A percentile compares a stretch with the other conserved stretches of the same genome.
Evolutionary conservation across 768 basidiomycete genomes (phyloP).

Genomic region (Candolleomyces efflorescens): DNA sequence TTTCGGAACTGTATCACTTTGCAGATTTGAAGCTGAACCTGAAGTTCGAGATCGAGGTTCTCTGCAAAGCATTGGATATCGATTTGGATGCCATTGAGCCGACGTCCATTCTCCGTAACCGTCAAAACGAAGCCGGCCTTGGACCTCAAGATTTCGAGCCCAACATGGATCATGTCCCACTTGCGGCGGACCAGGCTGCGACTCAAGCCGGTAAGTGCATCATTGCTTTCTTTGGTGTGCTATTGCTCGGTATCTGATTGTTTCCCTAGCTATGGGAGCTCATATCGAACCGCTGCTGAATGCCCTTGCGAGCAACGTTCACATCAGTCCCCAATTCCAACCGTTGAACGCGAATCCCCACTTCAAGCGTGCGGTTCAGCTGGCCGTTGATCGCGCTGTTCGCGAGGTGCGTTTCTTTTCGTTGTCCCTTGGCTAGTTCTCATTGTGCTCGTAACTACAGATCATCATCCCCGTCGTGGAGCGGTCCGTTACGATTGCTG

Average conservation of each 20-base stretch:
- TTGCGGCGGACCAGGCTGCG: constrained; percentile 61
- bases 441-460: constrained; percentile 29
- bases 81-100: constrained; percentile 83
- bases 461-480: constrained; percentile 98
- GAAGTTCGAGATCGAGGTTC: constrained; percentile 97
- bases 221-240: not conserved
- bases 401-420: constrained; percentile 63
- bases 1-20: constrained; percentile 95
- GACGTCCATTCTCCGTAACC: constrained; percentile 74
- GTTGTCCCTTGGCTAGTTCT: constrained; percentile 1
- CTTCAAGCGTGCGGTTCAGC: constrained; percentile 87
- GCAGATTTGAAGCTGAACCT: constrained; percentile 94
- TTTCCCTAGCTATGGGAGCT: constrained; percentile 42
- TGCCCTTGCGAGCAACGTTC: constrained; percentile 65
- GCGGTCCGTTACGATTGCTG: constrained; percentile 96
- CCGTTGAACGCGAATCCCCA: constrained; percentile 72
- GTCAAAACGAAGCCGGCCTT: constrained; percentile 65
- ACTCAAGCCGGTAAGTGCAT: constrained; percentile 41
- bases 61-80: constrained; percentile 89
- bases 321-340: constrained; percentile 72
- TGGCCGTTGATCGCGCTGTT: constrained; percentile 91
- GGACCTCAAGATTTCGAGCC: constrained; percentile 74
- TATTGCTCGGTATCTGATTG: not conserved
- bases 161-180: constrained; percentile 77
- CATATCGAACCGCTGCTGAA: constrained; percentile 81